Conservation (phyloP, 1,139 yeast genomes). For the Candida sanyaensis region DNA sequence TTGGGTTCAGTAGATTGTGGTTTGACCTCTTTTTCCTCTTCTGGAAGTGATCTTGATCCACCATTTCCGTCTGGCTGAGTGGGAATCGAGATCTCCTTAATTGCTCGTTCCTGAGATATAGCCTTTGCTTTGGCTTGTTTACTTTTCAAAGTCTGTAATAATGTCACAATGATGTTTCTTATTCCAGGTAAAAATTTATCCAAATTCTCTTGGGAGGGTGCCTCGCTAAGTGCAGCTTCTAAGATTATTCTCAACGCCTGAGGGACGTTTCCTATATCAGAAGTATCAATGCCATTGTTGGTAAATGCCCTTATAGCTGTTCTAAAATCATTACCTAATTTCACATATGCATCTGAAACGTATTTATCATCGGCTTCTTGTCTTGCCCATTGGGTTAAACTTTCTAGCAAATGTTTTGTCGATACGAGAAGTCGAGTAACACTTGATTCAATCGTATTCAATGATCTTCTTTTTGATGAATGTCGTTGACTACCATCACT, state of each 20-base stretch:
- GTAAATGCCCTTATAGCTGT: slow-evolving; percentile 65
- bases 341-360: slow-evolving; percentile 91
- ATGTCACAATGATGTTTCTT: slow-evolving; percentile 79
- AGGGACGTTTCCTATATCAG: slow-evolving; percentile 46
- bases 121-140: slow-evolving; percentile 64
- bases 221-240: slow-evolving; percentile 84
- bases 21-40: not conserved
- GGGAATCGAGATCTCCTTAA: not conserved
- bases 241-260: slow-evolving; percentile 62
- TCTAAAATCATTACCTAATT: slow-evolving; percentile 90
- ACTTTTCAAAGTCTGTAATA: slow-evolving; percentile 76
- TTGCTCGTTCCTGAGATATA: slow-evolving; percentile 26
- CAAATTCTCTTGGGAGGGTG: slow-evolving; percentile 81
- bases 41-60: not conserved
- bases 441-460: slow-evolving; percentile 76
- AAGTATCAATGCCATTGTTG: slow-evolving; percentile 41
- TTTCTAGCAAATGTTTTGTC: slow-evolving; percentile 82
- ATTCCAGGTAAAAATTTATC: slow-evolving; percentile 84
- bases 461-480: slow-evolving; percentile 29
- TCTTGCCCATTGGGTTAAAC: slow-evolving; percentile 90
- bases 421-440: slow-evolving; percentile 84
- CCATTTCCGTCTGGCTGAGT: not conserved
- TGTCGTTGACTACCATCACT: not conserved
- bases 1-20: not conserved
- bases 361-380: slow-evolving; percentile 75